Evolutionary conservation across 2,329 filamentous ascomycete species (phyloP).

Genomic region (Eutypa lata): DNA sequence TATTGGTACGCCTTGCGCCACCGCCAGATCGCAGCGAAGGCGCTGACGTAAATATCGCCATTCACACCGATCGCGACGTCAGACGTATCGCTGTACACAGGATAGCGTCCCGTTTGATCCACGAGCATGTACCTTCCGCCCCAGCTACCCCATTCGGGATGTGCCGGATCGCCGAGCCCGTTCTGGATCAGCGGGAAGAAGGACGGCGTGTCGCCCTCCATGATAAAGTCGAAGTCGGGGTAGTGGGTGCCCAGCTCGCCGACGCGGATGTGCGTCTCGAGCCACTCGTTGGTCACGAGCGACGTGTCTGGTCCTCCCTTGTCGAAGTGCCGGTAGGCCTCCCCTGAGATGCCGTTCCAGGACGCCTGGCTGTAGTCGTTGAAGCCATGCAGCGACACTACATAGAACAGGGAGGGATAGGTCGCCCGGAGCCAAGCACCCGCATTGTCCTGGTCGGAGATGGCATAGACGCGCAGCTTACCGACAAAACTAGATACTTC

Average conservation of each 20-base stretch:
- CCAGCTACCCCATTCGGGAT: constrained; percentile 41
- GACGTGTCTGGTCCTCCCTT: constrained; percentile 38
- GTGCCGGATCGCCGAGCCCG: constrained; percentile 38
- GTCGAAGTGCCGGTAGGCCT: constrained; percentile 42
- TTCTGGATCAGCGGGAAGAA: constrained; percentile 43
- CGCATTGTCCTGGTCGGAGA: constrained; percentile 58
- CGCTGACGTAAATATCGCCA: constrained; percentile 7
- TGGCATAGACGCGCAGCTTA: constrained; percentile 50
- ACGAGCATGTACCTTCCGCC: constrained; percentile 30
- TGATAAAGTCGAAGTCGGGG: constrained; percentile 40
- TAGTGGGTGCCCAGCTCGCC: constrained; percentile 32
- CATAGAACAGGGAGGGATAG: constrained; percentile 55
- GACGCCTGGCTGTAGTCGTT: constrained; percentile 51
- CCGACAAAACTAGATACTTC: constrained; percentile 31
- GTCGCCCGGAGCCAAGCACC: constrained; percentile 52
- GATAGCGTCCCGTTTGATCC: constrained; percentile 2
- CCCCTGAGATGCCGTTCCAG: constrained; percentile 55
- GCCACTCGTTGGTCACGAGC: constrained; percentile 43
- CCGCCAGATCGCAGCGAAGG: constrained; percentile 16
- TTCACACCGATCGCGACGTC: constrained; percentile 11
- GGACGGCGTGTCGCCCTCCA: constrained; percentile 43
- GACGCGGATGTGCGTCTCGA: constrained; percentile 45
- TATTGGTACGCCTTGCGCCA: constrained; percentile 20
- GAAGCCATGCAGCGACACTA: constrained; percentile 53
- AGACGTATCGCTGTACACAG: constrained; percentile 7